Conservation (phyloP, 192 early-diverging fungal genomes). For the Ambispora gerdemannii region DNA sequence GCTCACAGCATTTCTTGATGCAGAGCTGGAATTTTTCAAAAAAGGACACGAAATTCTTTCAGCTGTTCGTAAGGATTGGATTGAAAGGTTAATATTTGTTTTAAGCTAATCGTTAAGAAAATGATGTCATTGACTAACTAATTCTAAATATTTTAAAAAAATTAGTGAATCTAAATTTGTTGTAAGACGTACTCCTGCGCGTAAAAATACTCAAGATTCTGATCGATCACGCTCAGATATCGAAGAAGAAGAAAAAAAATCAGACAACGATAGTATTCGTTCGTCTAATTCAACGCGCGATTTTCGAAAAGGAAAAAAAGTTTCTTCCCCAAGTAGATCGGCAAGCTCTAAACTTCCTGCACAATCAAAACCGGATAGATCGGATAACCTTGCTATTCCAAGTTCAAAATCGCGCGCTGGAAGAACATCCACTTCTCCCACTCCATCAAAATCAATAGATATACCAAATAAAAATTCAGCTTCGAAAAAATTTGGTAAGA, state of each 20-base stretch:
- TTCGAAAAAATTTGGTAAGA: not conserved
- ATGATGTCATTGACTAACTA: too few species aligned
- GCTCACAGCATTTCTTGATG: conserved; percentile 34
- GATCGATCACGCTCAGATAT: conserved; percentile 11
- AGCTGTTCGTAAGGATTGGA: conserved; percentile 17
- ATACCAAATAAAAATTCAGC: not conserved
- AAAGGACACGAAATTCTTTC: conserved; percentile 11
- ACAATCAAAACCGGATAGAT: not conserved
- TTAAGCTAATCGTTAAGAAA: too few species aligned
- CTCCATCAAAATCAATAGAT: not conserved
- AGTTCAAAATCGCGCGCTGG: not conserved
- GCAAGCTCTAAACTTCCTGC: too few species aligned
- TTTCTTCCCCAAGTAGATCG: not conserved
- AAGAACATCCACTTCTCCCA: not conserved
- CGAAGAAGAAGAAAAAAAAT: not conserved
- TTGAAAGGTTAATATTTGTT: conserved; percentile 12
- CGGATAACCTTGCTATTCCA: not conserved
- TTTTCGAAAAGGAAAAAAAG: not conserved
- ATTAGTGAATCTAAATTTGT: not conserved
- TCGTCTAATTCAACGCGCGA: not conserved
- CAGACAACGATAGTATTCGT: conserved; percentile 16
- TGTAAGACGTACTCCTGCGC: not conserved
- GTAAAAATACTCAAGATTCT: not conserved
- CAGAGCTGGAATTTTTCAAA: conserved; percentile 32
- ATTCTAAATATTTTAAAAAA: not conserved